phyloP scores from a whole-genome alignment of 768 basidiomycete species.

The Leccinum barrowsii region DNA sequence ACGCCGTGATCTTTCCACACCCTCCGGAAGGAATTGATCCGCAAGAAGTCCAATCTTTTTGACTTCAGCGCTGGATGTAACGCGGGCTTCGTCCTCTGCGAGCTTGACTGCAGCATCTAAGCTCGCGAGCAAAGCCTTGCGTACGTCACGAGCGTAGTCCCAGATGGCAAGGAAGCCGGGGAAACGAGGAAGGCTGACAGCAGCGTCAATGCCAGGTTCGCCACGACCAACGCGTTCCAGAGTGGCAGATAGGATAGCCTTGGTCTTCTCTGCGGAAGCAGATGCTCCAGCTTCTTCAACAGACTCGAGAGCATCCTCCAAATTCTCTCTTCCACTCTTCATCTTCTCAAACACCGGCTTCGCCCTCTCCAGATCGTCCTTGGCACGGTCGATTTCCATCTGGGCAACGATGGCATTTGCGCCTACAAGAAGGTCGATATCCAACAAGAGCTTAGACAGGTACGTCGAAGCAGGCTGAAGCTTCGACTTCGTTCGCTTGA shows the following conservation, averaged over 20 bases:
- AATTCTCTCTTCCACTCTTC: conserved; percentile 62
- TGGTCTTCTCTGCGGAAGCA: conserved; percentile 51
- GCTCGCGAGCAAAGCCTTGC: conserved; percentile 69
- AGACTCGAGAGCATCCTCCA: conserved; percentile 76
- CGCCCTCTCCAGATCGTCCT: conserved; percentile 59
- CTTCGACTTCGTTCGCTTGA: conserved; percentile 95
- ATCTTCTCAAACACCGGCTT: conserved; percentile 89
- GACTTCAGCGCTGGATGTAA: conserved; percentile 62
- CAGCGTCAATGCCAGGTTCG: conserved; percentile 54
- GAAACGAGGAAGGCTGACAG: conserved; percentile 67
- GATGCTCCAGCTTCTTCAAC: conserved; percentile 74
- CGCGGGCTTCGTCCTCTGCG: conserved; percentile 81
- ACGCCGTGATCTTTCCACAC: conserved; percentile 74
- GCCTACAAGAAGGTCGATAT: conserved; percentile 82
- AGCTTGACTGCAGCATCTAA: conserved; percentile 75
- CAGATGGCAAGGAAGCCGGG: conserved; percentile 79
- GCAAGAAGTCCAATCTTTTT: conserved; percentile 63
- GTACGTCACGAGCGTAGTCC: conserved; percentile 84
- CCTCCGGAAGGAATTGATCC: conserved; percentile 73
- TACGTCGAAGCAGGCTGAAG: conserved; percentile 92
- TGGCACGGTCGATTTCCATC: conserved; percentile 68
- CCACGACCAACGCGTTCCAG: conserved; percentile 78
- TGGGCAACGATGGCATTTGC: conserved; percentile 88
- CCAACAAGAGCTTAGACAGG: conserved; percentile 82
- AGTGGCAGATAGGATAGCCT: conserved; percentile 57